A percentile compares a stretch with the other conserved stretches of the same genome.
phyloP scores from a whole-genome alignment of 805 yeast genomes.

The Phaffomyces opuntiae region DNA sequence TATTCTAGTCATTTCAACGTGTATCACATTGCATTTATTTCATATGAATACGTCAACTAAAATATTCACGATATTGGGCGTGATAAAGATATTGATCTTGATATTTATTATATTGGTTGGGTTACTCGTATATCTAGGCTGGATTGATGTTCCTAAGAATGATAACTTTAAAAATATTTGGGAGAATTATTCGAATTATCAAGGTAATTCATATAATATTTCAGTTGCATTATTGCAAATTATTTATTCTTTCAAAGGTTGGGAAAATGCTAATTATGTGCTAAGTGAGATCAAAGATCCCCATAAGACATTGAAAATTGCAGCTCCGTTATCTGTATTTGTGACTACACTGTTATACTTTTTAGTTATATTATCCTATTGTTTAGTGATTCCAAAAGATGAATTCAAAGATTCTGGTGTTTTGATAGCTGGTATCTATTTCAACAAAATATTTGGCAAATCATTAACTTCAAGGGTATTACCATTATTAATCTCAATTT shows the following conservation, averaged over 20 bases:
- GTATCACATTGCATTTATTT: conserved; percentile 39
- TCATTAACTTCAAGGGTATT: conserved; percentile 40
- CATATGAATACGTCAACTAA: conserved; percentile 44
- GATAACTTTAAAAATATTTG: conserved; percentile 33
- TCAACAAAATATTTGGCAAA: conserved; percentile 51
- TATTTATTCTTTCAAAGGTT: conserved; percentile 59
- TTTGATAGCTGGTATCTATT: conserved; percentile 56
- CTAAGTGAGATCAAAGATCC: conserved; percentile 53
- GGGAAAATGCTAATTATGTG: conserved; percentile 66
- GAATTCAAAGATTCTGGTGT: conserved; percentile 50
- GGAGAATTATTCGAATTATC: conserved; percentile 31
- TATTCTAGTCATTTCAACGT: conserved; percentile 38
- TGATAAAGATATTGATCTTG: conserved; percentile 45
- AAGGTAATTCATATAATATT: conserved; percentile 38
- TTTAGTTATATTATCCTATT: conserved; percentile 51
- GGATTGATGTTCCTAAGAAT: conserved; percentile 21
- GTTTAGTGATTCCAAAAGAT: conserved; percentile 34
- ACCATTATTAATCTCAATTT: conserved; percentile 52
- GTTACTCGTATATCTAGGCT: conserved; percentile 30
- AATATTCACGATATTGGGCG: conserved; percentile 48
- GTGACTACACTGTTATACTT: conserved; percentile 47
- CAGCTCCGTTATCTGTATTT: conserved; percentile 53
- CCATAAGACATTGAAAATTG: conserved; percentile 45
- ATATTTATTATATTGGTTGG: conserved; percentile 45
- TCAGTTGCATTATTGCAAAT: conserved; percentile 54